phyloP scores from a whole-genome alignment of 2,329 filamentous ascomycete species.

The Aspergillus uvarum region DNA sequence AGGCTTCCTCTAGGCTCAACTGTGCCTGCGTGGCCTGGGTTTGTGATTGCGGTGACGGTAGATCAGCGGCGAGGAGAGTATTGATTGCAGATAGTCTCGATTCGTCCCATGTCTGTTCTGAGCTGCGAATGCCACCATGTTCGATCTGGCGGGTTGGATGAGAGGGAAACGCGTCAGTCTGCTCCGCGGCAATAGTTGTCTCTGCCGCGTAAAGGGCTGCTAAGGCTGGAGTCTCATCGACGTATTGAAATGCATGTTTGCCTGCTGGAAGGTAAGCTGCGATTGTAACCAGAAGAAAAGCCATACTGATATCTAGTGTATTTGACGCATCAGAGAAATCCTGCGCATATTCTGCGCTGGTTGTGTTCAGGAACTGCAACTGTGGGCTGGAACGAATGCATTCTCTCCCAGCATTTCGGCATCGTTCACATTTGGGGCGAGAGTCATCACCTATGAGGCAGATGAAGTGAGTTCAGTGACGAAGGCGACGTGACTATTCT shows the following conservation, averaged over 20 bases:
- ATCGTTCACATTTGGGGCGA: constrained; percentile 13
- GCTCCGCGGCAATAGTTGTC: background rate
- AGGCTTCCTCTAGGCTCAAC: constrained; percentile 17
- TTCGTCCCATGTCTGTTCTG: background rate
- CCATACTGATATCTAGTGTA: background rate
- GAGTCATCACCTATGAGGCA: constrained; percentile 7
- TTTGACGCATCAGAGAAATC: background rate
- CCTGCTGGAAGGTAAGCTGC: background rate
- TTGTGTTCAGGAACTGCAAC: constrained; percentile 7
- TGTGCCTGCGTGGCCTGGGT: background rate
- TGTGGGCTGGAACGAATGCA: constrained; percentile 7
- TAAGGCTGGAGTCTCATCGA: constrained; percentile 15
- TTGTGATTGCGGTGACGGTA: background rate
- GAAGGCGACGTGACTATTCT: background rate
- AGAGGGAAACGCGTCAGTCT: background rate
- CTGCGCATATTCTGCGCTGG: background rate
- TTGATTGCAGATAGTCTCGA: background rate
- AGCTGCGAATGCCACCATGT: background rate
- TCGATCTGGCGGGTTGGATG: background rate
- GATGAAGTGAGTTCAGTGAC: background rate
- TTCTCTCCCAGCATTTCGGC: constrained; percentile 8
- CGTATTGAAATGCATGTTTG: background rate
- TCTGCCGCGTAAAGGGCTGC: constrained; percentile 1
- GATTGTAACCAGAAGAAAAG: background rate
- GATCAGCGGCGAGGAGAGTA: background rate